phyloP scores from a whole-genome alignment of 768 basidiomycete genomes.

The Zangia roseola region DNA sequence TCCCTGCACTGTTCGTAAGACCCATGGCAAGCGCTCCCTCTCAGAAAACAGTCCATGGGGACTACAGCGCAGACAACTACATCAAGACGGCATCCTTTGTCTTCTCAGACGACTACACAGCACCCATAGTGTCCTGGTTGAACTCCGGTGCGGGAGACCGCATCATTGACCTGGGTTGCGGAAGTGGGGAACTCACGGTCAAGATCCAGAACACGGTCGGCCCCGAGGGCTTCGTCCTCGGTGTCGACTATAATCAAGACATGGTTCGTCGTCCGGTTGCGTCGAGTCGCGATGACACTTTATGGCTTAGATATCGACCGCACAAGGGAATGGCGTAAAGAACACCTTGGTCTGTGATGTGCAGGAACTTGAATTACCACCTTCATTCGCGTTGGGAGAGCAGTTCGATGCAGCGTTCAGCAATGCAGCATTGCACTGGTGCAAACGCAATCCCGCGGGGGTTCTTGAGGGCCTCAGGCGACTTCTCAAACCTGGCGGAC shows the following conservation, averaged over 20 bases:
- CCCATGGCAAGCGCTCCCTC: conserved; percentile 10
- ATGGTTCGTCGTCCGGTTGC: conserved; percentile 53
- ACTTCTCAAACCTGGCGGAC: conserved; percentile 66
- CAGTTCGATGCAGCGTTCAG: conserved; percentile 77
- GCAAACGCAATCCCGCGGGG: conserved; percentile 66
- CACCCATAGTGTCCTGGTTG: conserved; percentile 58
- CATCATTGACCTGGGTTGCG: conserved; percentile 79
- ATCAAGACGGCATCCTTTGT: conserved; percentile 68
- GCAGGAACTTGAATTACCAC: conserved; percentile 42
- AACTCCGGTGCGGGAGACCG: conserved; percentile 63
- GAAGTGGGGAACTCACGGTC: conserved; percentile 74
- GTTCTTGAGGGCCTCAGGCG: conserved; percentile 61
- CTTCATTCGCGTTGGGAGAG: conserved; percentile 27
- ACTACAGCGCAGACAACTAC: conserved; percentile 63
- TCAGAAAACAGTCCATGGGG: conserved; percentile 15
- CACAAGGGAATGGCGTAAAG: conserved; percentile 44
- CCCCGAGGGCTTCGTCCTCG: conserved; percentile 56
- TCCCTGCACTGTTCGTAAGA: background rate
- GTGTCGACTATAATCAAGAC: conserved; percentile 65
- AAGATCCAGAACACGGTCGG: conserved; percentile 54
- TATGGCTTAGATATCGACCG: conserved; percentile 49
- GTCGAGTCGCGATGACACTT: background rate
- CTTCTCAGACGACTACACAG: conserved; percentile 50
- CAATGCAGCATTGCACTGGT: conserved; percentile 84
- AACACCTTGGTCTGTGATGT: conserved; percentile 54